Evolutionary conservation across 2,329 filamentous ascomycete genomes (phyloP).

Genomic region (Lachnellula suecica): DNA sequence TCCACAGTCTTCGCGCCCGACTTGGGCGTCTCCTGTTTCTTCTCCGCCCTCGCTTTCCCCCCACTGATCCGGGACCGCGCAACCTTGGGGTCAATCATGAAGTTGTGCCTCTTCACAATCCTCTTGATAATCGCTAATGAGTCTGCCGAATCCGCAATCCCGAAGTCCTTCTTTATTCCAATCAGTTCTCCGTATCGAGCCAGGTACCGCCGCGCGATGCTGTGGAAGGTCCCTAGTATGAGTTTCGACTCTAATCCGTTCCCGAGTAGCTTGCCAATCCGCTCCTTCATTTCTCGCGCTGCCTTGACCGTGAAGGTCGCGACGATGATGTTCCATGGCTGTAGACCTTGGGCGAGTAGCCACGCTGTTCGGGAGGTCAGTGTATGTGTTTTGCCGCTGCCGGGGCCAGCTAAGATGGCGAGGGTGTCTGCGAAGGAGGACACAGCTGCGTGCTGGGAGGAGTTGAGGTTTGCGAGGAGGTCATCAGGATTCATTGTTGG

Average conservation of each 20-base stretch:
- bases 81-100: slow-evolving; percentile 66
- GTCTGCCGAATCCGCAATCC: slow-evolving; percentile 85
- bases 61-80: slow-evolving; percentile 78
- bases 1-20: slow-evolving; percentile 40
- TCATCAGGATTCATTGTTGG: slow-evolving; percentile 26
- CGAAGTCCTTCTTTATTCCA: slow-evolving; percentile 79
- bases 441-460: slow-evolving; percentile 62
- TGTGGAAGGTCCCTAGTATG: slow-evolving; percentile 92
- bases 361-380: slow-evolving; percentile 90
- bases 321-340: slow-evolving; percentile 86
- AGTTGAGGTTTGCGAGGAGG: slow-evolving; percentile 61
- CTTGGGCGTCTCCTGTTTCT: slow-evolving; percentile 37
- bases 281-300: slow-evolving; percentile 87
- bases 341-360: slow-evolving; percentile 72
- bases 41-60: slow-evolving; percentile 54
- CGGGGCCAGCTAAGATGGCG: slow-evolving; percentile 66
- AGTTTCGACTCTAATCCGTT: slow-evolving; percentile 72
- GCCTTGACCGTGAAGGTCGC: slow-evolving; percentile 98
- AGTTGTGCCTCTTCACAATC: slow-evolving; percentile 73
- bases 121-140: slow-evolving; percentile 76
- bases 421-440: slow-evolving; percentile 56
- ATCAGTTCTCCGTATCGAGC: slow-evolving; percentile 82
- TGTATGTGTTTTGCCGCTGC: slow-evolving; percentile 91
- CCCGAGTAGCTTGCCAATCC: slow-evolving; percentile 80
- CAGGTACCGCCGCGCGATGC: slow-evolving; percentile 83